phyloP scores from a whole-genome alignment of 169 alveolate species.

The Cyclospora cayetanensis region DNA sequence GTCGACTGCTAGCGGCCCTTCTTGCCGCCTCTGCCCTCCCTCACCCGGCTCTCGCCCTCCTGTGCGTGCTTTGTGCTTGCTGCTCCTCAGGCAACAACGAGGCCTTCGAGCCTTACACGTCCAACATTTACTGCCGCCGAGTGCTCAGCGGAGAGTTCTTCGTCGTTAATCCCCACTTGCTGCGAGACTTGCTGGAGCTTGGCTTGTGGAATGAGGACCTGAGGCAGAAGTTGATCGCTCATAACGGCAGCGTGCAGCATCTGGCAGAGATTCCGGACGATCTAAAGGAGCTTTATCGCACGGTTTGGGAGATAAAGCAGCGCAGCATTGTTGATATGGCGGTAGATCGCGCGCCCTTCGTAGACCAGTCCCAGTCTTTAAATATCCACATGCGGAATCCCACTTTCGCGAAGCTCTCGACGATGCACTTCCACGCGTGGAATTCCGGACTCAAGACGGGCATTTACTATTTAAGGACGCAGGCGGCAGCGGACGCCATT shows the following conservation, averaged over 20 bases:
- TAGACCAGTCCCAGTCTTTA: constrained; percentile 90
- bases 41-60: too few relatives aligned
- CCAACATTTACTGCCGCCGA: constrained; percentile 97
- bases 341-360: constrained; percentile 89
- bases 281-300: constrained; percentile 90
- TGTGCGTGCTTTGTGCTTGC: not conserved
- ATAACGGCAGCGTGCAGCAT: constrained; percentile 95
- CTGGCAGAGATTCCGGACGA: constrained; percentile 94
- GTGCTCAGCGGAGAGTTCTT: constrained; percentile 98
- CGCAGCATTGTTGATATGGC: constrained; percentile 97
- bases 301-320: constrained; percentile 99
- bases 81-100: constrained; percentile 93
- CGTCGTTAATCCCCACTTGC: constrained; percentile 97
- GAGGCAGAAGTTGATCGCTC: constrained; percentile 94
- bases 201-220: constrained; percentile 95
- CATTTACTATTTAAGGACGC: constrained; percentile 96
- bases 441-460: constrained; percentile 98
- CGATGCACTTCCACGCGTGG: constrained; percentile 99
- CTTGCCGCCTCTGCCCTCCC: too few relatives aligned
- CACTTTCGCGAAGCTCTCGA: constrained; percentile 94
- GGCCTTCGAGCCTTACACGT: constrained; percentile 98
- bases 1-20: too few relatives aligned
- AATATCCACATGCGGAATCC: constrained; percentile 97
- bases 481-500: constrained; percentile 98
- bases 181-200: constrained; percentile 94